Base-by-base conservation (phyloP, 208 protist genomes). In the Crithidia thermophila region DNA sequence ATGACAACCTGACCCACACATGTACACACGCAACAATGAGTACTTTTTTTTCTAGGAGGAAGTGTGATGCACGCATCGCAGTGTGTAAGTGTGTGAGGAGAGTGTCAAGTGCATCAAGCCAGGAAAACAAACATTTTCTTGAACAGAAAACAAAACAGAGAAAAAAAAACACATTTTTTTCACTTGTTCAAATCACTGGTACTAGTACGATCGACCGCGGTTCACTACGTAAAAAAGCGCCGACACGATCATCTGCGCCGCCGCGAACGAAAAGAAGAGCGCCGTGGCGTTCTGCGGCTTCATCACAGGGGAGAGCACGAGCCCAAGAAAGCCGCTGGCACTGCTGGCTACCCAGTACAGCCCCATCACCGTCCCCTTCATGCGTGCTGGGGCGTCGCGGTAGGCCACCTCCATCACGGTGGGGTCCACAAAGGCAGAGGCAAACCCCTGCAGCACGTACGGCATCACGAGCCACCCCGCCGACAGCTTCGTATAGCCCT, bases 341-440 rank as follows among this genome's bases (percentile, higher is more conserved):
- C 82, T 88, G 20, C 82, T 88, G 33, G 85, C 77, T 11, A 88
- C 39, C 72, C 77, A 81, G 72, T 91, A 91, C 10, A 91, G 47
- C 0, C 67, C 85, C 82, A 89, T 86, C 45, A 91, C 80, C 0
- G 77, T 76, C 4, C 82, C 82, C 67, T 87, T 88, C 79, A 88
- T 88, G 33, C 73, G 84, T 47, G 47, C 68, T 0, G 85, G 85
- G 16, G 85, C 82, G 23, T 56, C 73, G 1, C 72, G 62, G 69
- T 87, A 91, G 20, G 82, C 80, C 23, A 81, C 78, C 73, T 91
- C 79, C 85, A 91, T 82, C 37, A 85, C 68, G 1, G 82, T 77
- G 18, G 85, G 77, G 62, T 91, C 85, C 18, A 91, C 85, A 14
- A 87, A 72, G 23, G 82, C 85, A 30, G 82, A 77, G 34, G 85